Evolutionary conservation across 2,329 filamentous ascomycete species (phyloP), one percentile per base, ranked within the genome.

Genomic region (Penicillium sp.): DNA sequence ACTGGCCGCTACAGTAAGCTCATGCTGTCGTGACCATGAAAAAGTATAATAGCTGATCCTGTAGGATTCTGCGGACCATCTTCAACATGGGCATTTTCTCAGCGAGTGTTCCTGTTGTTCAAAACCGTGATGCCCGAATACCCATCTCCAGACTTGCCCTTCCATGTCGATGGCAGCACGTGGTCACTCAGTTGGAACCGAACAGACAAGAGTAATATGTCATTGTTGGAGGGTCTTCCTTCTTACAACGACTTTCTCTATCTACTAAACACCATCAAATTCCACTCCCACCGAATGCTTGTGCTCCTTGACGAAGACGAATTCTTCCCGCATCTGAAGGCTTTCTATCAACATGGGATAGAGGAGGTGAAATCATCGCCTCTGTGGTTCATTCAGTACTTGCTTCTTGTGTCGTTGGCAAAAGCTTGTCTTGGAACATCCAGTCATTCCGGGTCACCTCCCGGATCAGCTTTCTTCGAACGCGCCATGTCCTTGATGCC

Each of bases 11-110:
- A 45, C 21, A 21, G 43, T 45, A 24, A 45, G 43, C 7, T 13
- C 18, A 18, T 18, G 18, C 18, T 18, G 18, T 18, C 18, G 18
- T 18, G 27, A 45, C 4, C 7, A 45, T n/a, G 22, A 27, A 32
- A n/a, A 9, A 4, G 13, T 2, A 21, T 10, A 24, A 29, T 32
- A 18, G 45, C 54, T 29, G 43, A 43, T n/a, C 49, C 5, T n/a
- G 40, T 14, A 56, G 49, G 54, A 13, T 53, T 53, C 16, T 53
- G 54, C 21, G 54, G 54, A 5, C 54, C 54, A 34, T 56, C 54
- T 11, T 56, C 54, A 2, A 49, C 54, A 9, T 56, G 54, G 54
- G 41, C 48, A 3, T 56, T 56, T 14, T 56, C 49, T 29, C 54
- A 56, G 36, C 44, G 49, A 11, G 45, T 53, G n/a, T 56, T 56